Percentiles rank a stretch among this genome's conserved stretches.
Conservation (phyloP, 768 basidiomycete species). For the Fibroporia radiculosa region DNA sequence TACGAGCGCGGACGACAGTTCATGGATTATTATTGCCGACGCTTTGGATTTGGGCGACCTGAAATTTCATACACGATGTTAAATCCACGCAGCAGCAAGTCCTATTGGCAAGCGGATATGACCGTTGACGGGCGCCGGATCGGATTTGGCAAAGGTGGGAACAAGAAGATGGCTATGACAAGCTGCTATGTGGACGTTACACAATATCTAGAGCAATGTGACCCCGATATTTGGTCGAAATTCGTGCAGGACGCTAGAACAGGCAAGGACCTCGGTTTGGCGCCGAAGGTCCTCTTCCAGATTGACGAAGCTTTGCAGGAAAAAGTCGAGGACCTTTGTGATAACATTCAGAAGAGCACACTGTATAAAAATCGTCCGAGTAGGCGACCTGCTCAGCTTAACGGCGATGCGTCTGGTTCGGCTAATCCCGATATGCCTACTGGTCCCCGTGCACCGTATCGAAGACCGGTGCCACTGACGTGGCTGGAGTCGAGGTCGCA, state of each 20-base stretch:
- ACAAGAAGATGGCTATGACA: slow-evolving; percentile 65
- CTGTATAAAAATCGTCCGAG: slow-evolving; percentile 61
- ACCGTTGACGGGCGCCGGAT: slow-evolving; percentile 72
- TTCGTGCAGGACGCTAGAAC: slow-evolving; percentile 55
- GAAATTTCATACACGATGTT: slow-evolving; percentile 49
- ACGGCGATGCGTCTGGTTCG: slow-evolving; percentile 4
- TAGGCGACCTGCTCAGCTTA: slow-evolving; percentile 2
- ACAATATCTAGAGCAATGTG: slow-evolving; percentile 80
- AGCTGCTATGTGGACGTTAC: slow-evolving; percentile 84
- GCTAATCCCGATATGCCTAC: too few species aligned
- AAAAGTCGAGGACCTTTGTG: slow-evolving; percentile 61
- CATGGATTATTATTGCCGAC: slow-evolving; percentile 91
- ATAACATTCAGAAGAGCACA: slow-evolving; percentile 52
- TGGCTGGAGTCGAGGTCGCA: slow-evolving; percentile 45
- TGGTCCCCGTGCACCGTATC: slow-evolving; percentile 11
- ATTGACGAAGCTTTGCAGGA: slow-evolving; percentile 60
- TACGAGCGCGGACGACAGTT: slow-evolving; percentile 78
- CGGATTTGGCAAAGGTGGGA: slow-evolving; percentile 62
- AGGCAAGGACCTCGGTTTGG: slow-evolving; percentile 64
- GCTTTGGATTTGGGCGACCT: slow-evolving; percentile 67
- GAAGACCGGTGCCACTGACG: slow-evolving; percentile 23
- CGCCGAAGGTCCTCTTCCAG: slow-evolving; percentile 58
- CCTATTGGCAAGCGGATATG: slow-evolving; percentile 66
- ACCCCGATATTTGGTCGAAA: slow-evolving; percentile 69
- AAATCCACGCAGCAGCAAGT: slow-evolving; percentile 16